Base-by-base conservation (phyloP, 1,284 basidiomycete species). In the Ceratorhiza oryzae-sativae region DNA sequence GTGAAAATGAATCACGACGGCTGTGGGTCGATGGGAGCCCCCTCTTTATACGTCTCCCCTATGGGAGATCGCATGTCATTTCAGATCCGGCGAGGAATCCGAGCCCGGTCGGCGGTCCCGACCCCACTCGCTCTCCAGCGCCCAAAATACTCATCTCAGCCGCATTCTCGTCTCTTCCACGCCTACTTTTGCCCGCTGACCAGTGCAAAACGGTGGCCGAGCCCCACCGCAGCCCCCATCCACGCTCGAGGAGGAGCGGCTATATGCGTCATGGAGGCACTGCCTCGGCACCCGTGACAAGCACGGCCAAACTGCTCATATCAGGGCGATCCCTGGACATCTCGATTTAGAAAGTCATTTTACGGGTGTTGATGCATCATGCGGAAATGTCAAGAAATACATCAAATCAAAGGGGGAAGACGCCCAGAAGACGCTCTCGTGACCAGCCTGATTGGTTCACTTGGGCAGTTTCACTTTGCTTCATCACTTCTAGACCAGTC, bases 41-140 rank as follows among this genome's bases (percentile, higher is more conserved):
- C 6, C 27, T 70, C 59, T 70, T 58, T 70, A 70, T 4, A 30
- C 49, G 20, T 42, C 25, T 13, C 23, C 46, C 32, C 36, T 3
- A 20, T 45, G 39, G 62, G 36, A 55, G 51, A 67, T 42, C 67
- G 41, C 67, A 55, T 70, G 67, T 55, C 34, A 65, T 4, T 30
- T 65, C 65, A 68, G 65, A 68, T 68, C 51, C 63, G 63, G 25
- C 27, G 49, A 36, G 32, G 45, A 48, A 6, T 53, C 53, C 59
- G 59, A 39, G 53, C 23, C 53, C 12, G 13, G 42, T 42, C 67
- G 45, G 67, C 53, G 30, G 46, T 6, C 30, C 48, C 67, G 51
- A 58, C 41, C 15, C 51, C 42, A 36, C 23, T 70, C 39, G 55
- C 53, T 68, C 65, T 39, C 36, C 8, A 32, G 46, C 36, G 42